A percentile compares a stretch with the other conserved stretches of the same genome.
These are phyloP conservation scores for Arabidopsis lyrata DNA, from an alignment of 441 rosid genomes.

Conservation along the genomic window DNA sequence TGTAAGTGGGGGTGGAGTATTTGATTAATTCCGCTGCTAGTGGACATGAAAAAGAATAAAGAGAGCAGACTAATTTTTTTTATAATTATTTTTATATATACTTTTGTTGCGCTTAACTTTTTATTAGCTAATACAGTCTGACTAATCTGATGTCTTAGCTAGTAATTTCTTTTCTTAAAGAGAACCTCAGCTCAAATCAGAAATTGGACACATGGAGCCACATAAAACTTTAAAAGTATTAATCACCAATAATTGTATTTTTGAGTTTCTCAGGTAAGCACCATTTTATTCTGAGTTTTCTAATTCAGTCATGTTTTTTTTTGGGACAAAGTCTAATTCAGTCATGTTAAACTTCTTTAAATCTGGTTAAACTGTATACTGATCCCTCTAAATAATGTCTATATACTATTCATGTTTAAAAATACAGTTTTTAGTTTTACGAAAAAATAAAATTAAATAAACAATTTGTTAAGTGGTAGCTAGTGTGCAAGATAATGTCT, in stretches of 20 bases:
- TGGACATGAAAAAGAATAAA: conserved; percentile 32
- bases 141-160: conserved; percentile 28
- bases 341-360: no score
- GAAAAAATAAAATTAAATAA: no score
- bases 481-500: conserved; percentile 3
- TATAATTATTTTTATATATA: not conserved
- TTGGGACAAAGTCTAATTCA: no score
- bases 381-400: no score
- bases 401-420: no score
- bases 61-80: not conserved
- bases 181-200: conserved; percentile 29
- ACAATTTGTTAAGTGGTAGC: not conserved
- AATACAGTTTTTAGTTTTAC: no score
- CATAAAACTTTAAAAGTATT: not conserved
- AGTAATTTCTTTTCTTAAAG: conserved; percentile 1
- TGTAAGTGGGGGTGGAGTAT: conserved; percentile 22
- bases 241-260: no score
- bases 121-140: conserved; percentile 38
- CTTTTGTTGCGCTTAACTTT: not conserved
- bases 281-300: no score
- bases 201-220: conserved; percentile 28
- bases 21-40: conserved; percentile 29
- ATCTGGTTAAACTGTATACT: no score
- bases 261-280: no score
- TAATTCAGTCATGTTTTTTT: no score